Conservation (phyloP, 148 eudicot species). For the Camellia japonica region DNA sequence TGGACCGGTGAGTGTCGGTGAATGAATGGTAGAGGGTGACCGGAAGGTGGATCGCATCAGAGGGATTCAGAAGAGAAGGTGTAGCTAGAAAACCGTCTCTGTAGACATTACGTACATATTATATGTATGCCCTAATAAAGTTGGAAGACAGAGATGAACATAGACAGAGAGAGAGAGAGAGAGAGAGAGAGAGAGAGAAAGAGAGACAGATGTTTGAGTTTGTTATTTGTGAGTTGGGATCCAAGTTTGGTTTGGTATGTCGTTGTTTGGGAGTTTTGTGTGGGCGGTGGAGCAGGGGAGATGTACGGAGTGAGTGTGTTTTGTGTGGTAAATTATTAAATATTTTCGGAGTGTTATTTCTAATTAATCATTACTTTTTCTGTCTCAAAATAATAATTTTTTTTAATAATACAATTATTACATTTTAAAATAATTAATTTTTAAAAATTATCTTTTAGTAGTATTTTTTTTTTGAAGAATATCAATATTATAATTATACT, state of each 20-base stretch:
- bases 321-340: too few species aligned
- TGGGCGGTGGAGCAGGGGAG: background rate
- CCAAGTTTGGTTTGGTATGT: background rate
- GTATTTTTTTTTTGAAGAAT: too few species aligned
- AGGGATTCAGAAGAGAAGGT: conserved; percentile 3
- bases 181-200: background rate
- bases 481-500: too few species aligned
- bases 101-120: background rate
- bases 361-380: too few species aligned
- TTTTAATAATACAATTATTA: too few species aligned
- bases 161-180: background rate
- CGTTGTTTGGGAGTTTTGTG: background rate
- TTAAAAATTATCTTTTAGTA: too few species aligned
- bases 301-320: too few species aligned
- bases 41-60: conserved; percentile 10
- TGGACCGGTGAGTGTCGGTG: background rate
- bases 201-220: background rate
- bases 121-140: conserved; percentile 4
- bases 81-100: background rate
- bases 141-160: background rate
- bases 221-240: background rate
- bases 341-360: too few species aligned
- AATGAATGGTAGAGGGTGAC: background rate
- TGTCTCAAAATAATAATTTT: too few species aligned
- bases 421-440: too few species aligned